Conservation (phyloP, 208 protist species). For the Spongospora subterranea region DNA sequence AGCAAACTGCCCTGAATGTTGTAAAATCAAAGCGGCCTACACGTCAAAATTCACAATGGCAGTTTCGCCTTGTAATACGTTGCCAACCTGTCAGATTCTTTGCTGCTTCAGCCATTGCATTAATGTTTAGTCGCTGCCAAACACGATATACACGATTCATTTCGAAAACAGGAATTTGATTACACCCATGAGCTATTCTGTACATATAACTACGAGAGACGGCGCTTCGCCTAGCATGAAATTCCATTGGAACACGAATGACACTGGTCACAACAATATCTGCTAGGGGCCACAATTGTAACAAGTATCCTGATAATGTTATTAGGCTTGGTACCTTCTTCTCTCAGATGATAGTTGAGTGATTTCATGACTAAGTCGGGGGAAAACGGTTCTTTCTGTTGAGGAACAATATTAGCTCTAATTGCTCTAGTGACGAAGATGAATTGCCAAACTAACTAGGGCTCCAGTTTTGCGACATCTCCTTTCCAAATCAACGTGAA, state of each 20-base stretch:
- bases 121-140: not conserved
- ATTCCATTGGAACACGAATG: not conserved
- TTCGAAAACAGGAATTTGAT: not conserved
- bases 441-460: not conserved
- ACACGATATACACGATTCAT: not conserved
- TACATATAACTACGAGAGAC: not conserved
- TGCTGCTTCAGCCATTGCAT: not conserved
- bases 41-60: not conserved
- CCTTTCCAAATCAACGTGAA: conserved; percentile 9
- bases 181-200: not conserved
- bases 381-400: conserved; percentile 22
- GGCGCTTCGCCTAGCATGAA: not conserved
- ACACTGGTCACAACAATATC: conserved; percentile 7
- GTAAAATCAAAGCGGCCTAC: not conserved
- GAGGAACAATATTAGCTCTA: not conserved
- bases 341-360: conserved; percentile 8
- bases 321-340: not conserved
- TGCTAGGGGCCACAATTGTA: not conserved
- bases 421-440: not conserved
- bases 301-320: not conserved
- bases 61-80: not conserved
- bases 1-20: not conserved
- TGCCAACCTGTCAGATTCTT: not conserved
- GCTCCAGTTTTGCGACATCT: not conserved
- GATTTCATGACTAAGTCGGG: not conserved